A percentile compares a stretch with the other conserved stretches of the same genome.
phyloP scores from a whole-genome alignment of 2,329 filamentous ascomycete genomes.

The Aurifilum marmelostoma region DNA sequence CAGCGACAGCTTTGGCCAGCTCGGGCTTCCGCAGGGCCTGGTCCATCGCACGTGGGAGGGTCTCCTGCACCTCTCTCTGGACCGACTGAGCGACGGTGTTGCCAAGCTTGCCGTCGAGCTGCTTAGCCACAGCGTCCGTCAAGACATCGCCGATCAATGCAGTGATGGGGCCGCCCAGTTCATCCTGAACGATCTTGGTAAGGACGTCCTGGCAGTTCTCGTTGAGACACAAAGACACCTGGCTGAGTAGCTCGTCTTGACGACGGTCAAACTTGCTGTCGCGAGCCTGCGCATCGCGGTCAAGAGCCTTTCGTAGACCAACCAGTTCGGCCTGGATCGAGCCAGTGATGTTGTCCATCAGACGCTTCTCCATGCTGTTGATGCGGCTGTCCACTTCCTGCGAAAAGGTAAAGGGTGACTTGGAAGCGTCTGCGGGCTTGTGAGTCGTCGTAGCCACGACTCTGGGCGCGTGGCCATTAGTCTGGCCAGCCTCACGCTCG shows the following conservation, averaged over 20 bases:
- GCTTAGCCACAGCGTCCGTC: constrained; percentile 69
- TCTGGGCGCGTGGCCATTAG: constrained; percentile 41
- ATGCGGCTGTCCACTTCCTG: constrained; percentile 60
- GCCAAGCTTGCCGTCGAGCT: constrained; percentile 70
- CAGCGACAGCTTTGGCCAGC: constrained; percentile 71
- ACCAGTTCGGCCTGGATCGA: constrained; percentile 22
- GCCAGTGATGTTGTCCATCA: constrained; percentile 35
- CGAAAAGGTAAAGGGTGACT: constrained; percentile 37
- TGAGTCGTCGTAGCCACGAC: constrained; percentile 36
- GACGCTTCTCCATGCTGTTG: constrained; percentile 54
- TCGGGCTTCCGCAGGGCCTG: constrained; percentile 75
- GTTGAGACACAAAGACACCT: constrained; percentile 63
- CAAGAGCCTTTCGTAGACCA: constrained; percentile 41
- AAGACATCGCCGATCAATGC: constrained; percentile 73
- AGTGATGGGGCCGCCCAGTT: constrained; percentile 75
- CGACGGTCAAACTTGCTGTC: constrained; percentile 57
- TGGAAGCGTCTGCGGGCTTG: constrained; percentile 38
- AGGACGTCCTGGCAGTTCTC: constrained; percentile 73
- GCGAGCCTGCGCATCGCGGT: constrained; percentile 63
- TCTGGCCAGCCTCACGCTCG: constrained; percentile 47
- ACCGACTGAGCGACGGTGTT: constrained; percentile 63
- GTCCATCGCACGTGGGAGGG: constrained; percentile 68
- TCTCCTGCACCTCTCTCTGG: constrained; percentile 72
- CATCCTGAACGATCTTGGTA: constrained; percentile 72
- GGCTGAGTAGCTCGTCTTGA: constrained; percentile 58